Conservation (phyloP, 495 filamentous ascomycete genomes). For the Apodospora peruviana region DNA sequence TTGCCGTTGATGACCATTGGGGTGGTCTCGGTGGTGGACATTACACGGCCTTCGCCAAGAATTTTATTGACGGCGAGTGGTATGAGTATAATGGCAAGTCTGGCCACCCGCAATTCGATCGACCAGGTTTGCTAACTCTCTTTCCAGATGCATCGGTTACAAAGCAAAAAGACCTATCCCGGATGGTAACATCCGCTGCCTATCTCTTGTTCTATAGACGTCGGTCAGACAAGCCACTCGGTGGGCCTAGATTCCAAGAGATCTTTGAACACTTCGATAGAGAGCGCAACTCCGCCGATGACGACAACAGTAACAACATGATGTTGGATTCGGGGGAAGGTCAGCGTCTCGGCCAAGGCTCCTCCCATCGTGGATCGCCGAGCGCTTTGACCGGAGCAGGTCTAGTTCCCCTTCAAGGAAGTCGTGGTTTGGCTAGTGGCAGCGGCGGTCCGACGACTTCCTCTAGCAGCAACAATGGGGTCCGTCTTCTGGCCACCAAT, state of each 20-base stretch:
- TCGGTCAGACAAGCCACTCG: constrained; percentile 66
- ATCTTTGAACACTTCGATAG: constrained; percentile 53
- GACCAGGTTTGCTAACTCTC: constrained; percentile 5
- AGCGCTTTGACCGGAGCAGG: constrained; percentile 71
- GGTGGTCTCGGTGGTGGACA: constrained; percentile 89
- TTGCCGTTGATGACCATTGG: constrained; percentile 92
- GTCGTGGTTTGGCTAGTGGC: constrained; percentile 47
- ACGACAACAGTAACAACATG: constrained; percentile 36
- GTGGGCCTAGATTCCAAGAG: constrained; percentile 65
- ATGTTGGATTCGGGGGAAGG: constrained; percentile 69
- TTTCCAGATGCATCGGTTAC: constrained; percentile 63
- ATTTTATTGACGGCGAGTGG: constrained; percentile 81
- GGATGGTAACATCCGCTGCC: constrained; percentile 62
- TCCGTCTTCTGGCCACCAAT: neutral
- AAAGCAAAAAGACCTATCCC: constrained; percentile 43
- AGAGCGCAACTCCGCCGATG: constrained; percentile 35
- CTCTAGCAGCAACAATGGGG: neutral
- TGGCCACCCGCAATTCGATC: neutral
- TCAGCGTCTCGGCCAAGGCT: constrained; percentile 73
- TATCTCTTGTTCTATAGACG: constrained; percentile 97
- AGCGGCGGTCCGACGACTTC: neutral
- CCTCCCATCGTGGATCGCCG: constrained; percentile 80
- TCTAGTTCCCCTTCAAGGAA: constrained; percentile 64
- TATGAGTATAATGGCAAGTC: constrained; percentile 89
- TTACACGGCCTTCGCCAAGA: constrained; percentile 91